A percentile compares a stretch with the other conserved stretches of the same genome.
Evolutionary conservation across 495 filamentous ascomycete species (phyloP).

Genomic region (Penicillium verhagenii): DNA sequence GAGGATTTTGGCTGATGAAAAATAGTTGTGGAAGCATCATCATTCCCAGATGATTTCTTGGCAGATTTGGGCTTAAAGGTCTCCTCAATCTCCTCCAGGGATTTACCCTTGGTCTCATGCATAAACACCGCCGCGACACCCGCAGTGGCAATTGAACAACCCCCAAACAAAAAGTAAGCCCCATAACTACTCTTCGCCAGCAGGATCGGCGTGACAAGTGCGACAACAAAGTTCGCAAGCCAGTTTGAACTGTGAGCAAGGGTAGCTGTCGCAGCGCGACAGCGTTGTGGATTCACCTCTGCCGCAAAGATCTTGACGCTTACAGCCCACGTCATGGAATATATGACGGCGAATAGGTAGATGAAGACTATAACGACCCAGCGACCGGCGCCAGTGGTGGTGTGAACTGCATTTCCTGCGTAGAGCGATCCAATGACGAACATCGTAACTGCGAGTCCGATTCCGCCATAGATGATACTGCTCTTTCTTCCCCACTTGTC

Average conservation of each 20-base stretch:
- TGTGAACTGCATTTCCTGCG: conserved; percentile 47
- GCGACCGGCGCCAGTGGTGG: conserved; percentile 41
- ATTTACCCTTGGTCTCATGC: conserved; percentile 59
- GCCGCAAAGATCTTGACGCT: conserved; percentile 52
- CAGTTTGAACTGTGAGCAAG: conserved; percentile 52
- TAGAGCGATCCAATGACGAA: conserved; percentile 52
- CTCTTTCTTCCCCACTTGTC: conserved; percentile 61
- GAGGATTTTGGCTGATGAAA: not conserved
- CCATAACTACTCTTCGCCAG: conserved; percentile 55
- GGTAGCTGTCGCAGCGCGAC: conserved; percentile 50
- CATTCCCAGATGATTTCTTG: conserved; percentile 1
- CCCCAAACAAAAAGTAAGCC: conserved; percentile 62
- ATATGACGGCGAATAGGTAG: conserved; percentile 44
- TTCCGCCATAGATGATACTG: conserved; percentile 54
- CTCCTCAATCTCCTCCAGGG: conserved; percentile 57
- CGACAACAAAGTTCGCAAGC: conserved; percentile 61
- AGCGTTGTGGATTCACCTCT: conserved; percentile 57
- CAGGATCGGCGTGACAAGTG: conserved; percentile 61
- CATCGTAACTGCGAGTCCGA: conserved; percentile 47
- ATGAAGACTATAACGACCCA: conserved; percentile 58
- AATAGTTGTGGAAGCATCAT: not conserved
- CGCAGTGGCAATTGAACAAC: conserved; percentile 46
- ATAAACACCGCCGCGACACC: conserved; percentile 52
- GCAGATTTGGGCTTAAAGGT: conserved; percentile 37
- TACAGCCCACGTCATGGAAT: conserved; percentile 52